Conservation (phyloP, 164 flowering plant genomes). For the Magnolia sinica region DNA sequence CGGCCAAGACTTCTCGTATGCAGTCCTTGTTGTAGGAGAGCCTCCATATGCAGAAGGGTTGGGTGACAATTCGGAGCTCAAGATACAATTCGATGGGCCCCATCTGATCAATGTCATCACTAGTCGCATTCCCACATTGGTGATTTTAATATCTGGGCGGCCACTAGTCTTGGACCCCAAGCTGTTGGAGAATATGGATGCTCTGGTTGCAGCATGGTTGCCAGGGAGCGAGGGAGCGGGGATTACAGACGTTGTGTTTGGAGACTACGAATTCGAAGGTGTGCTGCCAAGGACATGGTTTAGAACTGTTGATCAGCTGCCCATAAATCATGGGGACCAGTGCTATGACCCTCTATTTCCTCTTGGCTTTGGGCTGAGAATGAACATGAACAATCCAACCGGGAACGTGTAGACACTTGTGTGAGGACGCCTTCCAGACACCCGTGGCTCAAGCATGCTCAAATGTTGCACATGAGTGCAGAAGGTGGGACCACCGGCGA, state of each 20-base stretch:
- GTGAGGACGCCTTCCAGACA: not conserved
- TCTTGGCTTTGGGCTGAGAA: slow-evolving; percentile 63
- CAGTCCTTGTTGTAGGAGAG: slow-evolving; percentile 83
- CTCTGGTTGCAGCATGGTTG: slow-evolving; percentile 78
- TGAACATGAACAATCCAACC: slow-evolving; percentile 3
- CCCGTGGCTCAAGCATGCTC: not conserved
- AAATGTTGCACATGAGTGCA: not conserved
- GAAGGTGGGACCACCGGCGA: too few species aligned
- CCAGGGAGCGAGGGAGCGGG: slow-evolving; percentile 84
- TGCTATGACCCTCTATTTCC: slow-evolving; percentile 68
- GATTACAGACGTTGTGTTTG: slow-evolving; percentile 70
- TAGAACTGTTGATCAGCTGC: slow-evolving; percentile 59
- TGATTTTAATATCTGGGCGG: slow-evolving; percentile 68
- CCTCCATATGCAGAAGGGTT: slow-evolving; percentile 62
- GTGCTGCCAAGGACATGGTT: slow-evolving; percentile 73
- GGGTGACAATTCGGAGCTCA: slow-evolving; percentile 62
- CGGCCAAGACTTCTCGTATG: slow-evolving; percentile 47
- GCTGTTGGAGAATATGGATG: slow-evolving; percentile 59
- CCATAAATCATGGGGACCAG: slow-evolving; percentile 44
- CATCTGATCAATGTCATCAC: slow-evolving; percentile 46
- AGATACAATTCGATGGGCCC: slow-evolving; percentile 56
- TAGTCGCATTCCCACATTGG: slow-evolving; percentile 62
- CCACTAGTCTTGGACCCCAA: slow-evolving; percentile 62
- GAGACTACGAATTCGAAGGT: slow-evolving; percentile 69
- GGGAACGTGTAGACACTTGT: not conserved